These are phyloP conservation scores for Talaromyces sp. DNA, from an alignment of 2,329 filamentous ascomycete genomes.

Conservation along the genomic window DNA sequence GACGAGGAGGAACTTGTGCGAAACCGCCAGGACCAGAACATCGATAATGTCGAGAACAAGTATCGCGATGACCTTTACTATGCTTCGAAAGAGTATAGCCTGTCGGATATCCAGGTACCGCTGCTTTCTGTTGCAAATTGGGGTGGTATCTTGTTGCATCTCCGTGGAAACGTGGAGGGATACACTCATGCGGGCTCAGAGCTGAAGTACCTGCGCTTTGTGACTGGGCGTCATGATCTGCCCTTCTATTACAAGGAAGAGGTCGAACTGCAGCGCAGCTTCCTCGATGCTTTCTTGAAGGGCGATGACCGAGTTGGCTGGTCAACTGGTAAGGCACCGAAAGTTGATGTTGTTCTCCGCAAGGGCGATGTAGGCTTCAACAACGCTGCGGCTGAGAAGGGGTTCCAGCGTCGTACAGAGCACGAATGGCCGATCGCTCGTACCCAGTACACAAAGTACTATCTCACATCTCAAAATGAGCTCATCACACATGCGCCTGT, in stretches of 20 bases:
- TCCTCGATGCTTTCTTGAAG: conserved; percentile 72
- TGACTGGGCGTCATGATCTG: conserved; percentile 70
- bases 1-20: conserved; percentile 36
- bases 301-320: conserved; percentile 59
- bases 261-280: conserved; percentile 67
- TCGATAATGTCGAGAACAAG: conserved; percentile 52
- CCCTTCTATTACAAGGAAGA: conserved; percentile 73
- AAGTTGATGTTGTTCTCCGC: conserved; percentile 63
- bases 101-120: conserved; percentile 68
- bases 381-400: conserved; percentile 61
- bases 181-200: conserved; percentile 65
- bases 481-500: conserved; percentile 42
- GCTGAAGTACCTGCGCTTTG: conserved; percentile 70
- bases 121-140: conserved; percentile 70
- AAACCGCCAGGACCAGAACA: conserved; percentile 46
- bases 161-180: conserved; percentile 70
- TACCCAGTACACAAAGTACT: conserved; percentile 65
- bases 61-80: conserved; percentile 69
- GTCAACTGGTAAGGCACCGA: conserved; percentile 57
- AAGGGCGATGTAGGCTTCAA: conserved; percentile 71
- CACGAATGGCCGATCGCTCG: conserved; percentile 68
- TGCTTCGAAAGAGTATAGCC: conserved; percentile 65
- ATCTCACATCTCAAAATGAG: conserved; percentile 54
- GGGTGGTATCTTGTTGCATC: conserved; percentile 70
- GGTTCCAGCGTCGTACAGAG: conserved; percentile 60